A percentile compares a stretch with the other conserved stretches of the same genome.
Evolutionary conservation across 2,329 filamentous ascomycete species (phyloP).

Genomic region (Tolypocladium cylindrosporum): DNA sequence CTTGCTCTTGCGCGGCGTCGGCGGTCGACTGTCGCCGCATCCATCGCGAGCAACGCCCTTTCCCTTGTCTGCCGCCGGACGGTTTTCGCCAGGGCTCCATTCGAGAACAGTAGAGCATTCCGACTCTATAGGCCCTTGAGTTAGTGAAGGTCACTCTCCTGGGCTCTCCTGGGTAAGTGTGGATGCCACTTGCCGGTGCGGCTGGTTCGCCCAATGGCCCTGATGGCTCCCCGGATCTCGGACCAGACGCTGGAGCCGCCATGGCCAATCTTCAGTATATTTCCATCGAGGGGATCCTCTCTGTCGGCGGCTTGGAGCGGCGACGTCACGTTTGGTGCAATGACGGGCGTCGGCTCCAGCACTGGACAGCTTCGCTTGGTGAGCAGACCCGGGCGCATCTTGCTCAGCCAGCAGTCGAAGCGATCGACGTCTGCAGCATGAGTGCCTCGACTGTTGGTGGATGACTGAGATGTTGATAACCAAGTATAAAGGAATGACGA

Average conservation of each 20-base stretch:
- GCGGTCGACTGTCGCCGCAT: neutral
- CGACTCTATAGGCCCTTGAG: constrained; percentile 8
- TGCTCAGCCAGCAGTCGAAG: constrained; percentile 6
- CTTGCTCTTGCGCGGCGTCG: constrained; percentile 7
- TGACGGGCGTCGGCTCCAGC: constrained; percentile 9
- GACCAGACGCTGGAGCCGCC: constrained; percentile 22
- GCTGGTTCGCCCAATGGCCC: constrained; percentile 19
- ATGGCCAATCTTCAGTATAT: constrained; percentile 13
- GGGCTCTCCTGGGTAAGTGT: no score
- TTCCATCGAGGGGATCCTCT: constrained; percentile 4
- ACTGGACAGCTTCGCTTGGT: constrained; percentile 15
- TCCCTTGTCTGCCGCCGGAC: constrained; percentile 2
- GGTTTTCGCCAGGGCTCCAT: constrained; percentile 2
- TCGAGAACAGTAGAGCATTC: constrained; percentile 10
- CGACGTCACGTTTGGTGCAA: constrained; percentile 4
- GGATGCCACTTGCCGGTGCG: constrained; percentile 11
- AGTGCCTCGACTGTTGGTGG: neutral
- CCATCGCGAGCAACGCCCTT: constrained; percentile 2
- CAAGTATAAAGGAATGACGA: constrained; percentile 1
- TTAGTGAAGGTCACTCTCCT: neutral
- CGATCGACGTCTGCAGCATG: neutral
- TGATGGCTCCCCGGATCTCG: constrained; percentile 23
- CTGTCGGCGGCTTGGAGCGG: constrained; percentile 1
- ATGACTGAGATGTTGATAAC: neutral
- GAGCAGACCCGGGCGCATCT: constrained; percentile 17